These are phyloP conservation scores for Plasmodium gallinaceum DNA, from an alignment of 169 alveolate genomes.

Conservation along the genomic window DNA sequence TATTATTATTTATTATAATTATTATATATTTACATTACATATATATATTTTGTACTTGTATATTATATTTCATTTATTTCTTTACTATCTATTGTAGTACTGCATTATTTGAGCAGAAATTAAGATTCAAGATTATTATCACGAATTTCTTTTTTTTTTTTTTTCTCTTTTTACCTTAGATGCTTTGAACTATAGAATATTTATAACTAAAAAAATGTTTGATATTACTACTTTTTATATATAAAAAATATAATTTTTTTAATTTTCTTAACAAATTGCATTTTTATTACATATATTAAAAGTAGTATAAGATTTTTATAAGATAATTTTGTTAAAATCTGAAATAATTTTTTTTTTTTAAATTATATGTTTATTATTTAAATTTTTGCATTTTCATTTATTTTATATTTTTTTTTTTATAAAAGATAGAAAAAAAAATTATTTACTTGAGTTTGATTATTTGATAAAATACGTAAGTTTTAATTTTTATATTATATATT, in stretches of 20 bases:
- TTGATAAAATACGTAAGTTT: constrained; percentile 10
- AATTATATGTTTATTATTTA: no score
- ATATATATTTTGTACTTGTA: not conserved
- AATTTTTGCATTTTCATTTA: not conserved
- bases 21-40: not conserved
- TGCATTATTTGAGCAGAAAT: constrained; percentile 21
- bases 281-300: not conserved
- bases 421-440: not conserved
- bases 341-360: no score
- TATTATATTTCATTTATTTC: not conserved
- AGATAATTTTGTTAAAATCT: no score
- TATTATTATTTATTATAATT: not conserved
- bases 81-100: not conserved
- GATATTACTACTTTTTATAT: no score
- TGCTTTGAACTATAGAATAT: constrained; percentile 7
- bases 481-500: constrained; percentile 2
- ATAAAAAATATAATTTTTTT: no score
- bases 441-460: constrained; percentile 16
- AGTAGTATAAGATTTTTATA: no score
- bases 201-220: not conserved
- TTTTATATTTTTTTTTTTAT: constrained; percentile 1
- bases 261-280: no score
- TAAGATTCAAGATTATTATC: not conserved
- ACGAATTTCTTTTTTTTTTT: not conserved
- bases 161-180: constrained; percentile 10